phyloP scores from a whole-genome alignment of 805 yeast species.

The Candida broadrunensis region DNA sequence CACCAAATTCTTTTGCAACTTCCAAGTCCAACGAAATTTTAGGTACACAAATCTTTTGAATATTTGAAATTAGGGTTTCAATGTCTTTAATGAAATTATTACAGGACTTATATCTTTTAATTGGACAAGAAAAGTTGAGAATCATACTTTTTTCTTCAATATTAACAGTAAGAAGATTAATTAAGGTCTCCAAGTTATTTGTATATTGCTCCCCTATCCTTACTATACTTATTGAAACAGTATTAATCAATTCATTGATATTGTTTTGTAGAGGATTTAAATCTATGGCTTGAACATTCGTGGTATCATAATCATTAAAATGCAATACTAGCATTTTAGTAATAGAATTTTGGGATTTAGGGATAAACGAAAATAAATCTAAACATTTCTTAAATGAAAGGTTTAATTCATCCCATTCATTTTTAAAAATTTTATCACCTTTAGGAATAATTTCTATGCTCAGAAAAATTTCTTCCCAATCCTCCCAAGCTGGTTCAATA shows the following conservation, averaged over 20 bases:
- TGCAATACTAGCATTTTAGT: slow-evolving; percentile 15
- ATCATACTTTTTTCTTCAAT: background rate
- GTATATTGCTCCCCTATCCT: slow-evolving; percentile 18
- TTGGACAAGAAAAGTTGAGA: background rate
- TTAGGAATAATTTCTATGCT: slow-evolving; percentile 24
- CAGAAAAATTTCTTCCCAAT: slow-evolving; percentile 45
- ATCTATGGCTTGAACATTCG: background rate
- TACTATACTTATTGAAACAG: slow-evolving; percentile 20
- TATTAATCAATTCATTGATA: slow-evolving; percentile 9
- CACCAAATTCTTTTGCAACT: slow-evolving; percentile 10
- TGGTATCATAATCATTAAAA: slow-evolving; percentile 8
- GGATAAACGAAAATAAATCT: slow-evolving; percentile 24
- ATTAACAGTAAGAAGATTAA: background rate
- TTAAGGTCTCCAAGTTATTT: background rate
- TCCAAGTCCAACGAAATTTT: slow-evolving; percentile 16
- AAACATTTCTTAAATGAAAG: slow-evolving; percentile 24
- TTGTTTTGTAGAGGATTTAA: background rate
- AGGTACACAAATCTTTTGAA: slow-evolving; percentile 20
- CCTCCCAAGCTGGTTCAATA: slow-evolving; percentile 42
- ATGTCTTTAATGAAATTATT: slow-evolving; percentile 14
- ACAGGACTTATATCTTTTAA: slow-evolving; percentile 13
- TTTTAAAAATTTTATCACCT: slow-evolving; percentile 4
- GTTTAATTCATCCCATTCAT: slow-evolving; percentile 19
- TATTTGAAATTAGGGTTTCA: slow-evolving; percentile 8
- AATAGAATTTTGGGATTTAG: slow-evolving; percentile 1